Percentiles rank a stretch among this genome's conserved stretches.
Conservation (phyloP, 2,329 filamentous ascomycete genomes). For the Fusarium torulosum region DNA sequence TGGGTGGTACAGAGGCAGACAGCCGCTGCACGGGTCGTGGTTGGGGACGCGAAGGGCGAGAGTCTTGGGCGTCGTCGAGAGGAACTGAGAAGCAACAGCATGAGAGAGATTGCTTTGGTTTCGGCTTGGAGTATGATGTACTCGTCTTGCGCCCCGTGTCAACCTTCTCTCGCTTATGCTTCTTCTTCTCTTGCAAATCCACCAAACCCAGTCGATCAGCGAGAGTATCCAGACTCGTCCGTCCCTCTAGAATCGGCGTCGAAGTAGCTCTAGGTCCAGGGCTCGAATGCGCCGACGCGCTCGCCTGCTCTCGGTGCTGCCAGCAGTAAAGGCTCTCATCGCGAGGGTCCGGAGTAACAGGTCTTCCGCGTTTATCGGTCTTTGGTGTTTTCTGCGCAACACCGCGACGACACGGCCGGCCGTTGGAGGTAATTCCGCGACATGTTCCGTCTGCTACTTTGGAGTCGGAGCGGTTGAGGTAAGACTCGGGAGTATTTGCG, state of each 20-base stretch:
- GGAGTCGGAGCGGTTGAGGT: conserved; percentile 83
- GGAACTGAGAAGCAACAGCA: conserved; percentile 68
- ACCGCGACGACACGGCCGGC: conserved; percentile 84
- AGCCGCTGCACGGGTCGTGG: conserved; percentile 60
- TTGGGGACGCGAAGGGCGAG: conserved; percentile 59
- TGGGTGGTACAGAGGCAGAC: conserved; percentile 39
- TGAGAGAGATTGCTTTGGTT: conserved; percentile 49
- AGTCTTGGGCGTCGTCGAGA: conserved; percentile 57
- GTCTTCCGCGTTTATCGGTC: conserved; percentile 39
- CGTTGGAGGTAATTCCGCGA: conserved; percentile 84
- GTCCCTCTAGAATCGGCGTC: conserved; percentile 69
- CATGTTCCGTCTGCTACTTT: conserved; percentile 88
- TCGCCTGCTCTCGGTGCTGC: conserved; percentile 93
- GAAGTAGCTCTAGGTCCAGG: conserved; percentile 58
- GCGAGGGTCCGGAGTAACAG: conserved; percentile 60
- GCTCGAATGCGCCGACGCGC: conserved; percentile 59
- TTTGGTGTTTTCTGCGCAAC: conserved; percentile 59
- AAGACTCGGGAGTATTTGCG: conserved; percentile 79
- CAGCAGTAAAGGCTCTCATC: conserved; percentile 84
- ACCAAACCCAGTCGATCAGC: conserved; percentile 82
- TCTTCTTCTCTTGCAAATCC: conserved; percentile 66
- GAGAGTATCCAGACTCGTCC: conserved; percentile 88
- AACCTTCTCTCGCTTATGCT: conserved; percentile 36
- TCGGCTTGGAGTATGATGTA: conserved; percentile 37
- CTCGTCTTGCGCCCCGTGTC: conserved; percentile 42